Base-by-base conservation (phyloP, 2,329 filamentous ascomycete species). In the Fusarium sp. region DNA sequence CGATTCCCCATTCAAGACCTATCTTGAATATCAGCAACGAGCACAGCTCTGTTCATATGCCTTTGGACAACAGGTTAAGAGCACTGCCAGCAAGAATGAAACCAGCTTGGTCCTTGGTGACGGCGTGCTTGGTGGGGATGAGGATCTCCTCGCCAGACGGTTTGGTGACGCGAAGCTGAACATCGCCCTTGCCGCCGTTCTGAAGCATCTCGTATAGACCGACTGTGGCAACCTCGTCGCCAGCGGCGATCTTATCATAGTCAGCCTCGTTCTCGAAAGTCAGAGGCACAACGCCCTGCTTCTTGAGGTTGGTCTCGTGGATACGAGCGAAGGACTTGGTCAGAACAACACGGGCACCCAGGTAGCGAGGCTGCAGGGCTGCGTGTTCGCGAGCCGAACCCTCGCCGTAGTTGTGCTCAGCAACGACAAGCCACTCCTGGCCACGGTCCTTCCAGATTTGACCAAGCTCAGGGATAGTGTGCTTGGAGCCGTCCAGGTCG, bases 331-430 rank as follows among this genome's bases (percentile, higher is more conserved):
- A 97, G 36, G 88, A 91, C 83, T 97, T 97, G 57, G 91, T 85
- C 18, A 97, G 85, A 58, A 97, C 93, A 75, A 97, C 85, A 48
- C 92, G 87, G 20, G 92, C 93, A 60, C 94, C 94, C 4, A 97
- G 89, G 80, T 94, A 97, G n/a, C 94, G 87, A 4, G 94, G 94
- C 79, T 97, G 94, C 35, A 97, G 84, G 3, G 94, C 94, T 21
- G 94, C 94, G 80, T 97, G 94, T 78, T 97, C 94, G 69, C 94
- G 88, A 4, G 94, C 93, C 50, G 90, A 94, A 18, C 94, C 94
- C 79, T 97, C 94, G 69, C 94, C 94, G 81, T 97, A 97, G 85
- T 99, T 99, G 82, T 97, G 93, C 83, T 99, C 96, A 18, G 95
- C 96, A 27, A 99, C 92, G 14, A 98, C 94, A 58, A 98, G 87